Percentiles rank a stretch among this genome's conserved stretches.
These are phyloP conservation scores for Elongisporangium undulatum DNA, from an alignment of 352 stramenopile species.

Conservation along the genomic window DNA sequence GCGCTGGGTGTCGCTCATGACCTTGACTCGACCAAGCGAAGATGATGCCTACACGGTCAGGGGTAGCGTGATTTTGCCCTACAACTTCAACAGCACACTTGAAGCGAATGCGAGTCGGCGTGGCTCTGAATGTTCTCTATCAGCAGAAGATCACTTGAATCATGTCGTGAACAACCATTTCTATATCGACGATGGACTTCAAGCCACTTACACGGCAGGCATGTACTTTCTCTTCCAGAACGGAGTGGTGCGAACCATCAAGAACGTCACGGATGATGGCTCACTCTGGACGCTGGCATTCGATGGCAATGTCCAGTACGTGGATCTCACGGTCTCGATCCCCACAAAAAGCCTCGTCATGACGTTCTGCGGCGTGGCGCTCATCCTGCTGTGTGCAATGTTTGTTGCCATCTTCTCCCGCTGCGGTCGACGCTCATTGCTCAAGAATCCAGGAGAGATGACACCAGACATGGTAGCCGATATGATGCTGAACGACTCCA, in stretches of 20 bases:
- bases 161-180: constrained; percentile 34
- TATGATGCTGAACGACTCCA: neutral
- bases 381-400: neutral
- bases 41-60: neutral
- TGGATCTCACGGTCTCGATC: neutral
- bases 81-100: constrained; percentile 13
- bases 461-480: neutral
- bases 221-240: constrained; percentile 60
- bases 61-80: constrained; percentile 30
- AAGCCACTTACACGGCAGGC: constrained; percentile 39
- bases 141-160: constrained; percentile 25
- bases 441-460: neutral
- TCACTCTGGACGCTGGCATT: neutral
- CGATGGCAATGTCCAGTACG: neutral
- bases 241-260: constrained; percentile 21
- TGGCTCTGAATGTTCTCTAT: constrained; percentile 24
- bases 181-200: constrained; percentile 35
- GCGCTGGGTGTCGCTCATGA: neutral
- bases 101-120: constrained; percentile 15
- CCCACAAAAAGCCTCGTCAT: neutral
- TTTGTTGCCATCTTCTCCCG: neutral
- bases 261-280: neutral
- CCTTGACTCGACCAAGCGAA: constrained; percentile 8
- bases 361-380: neutral
- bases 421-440: neutral